Percentiles rank a stretch among this genome's conserved stretches.
Evolutionary conservation across 116 monocot species (phyloP).

Genomic region (Thalassia testudinum): DNA sequence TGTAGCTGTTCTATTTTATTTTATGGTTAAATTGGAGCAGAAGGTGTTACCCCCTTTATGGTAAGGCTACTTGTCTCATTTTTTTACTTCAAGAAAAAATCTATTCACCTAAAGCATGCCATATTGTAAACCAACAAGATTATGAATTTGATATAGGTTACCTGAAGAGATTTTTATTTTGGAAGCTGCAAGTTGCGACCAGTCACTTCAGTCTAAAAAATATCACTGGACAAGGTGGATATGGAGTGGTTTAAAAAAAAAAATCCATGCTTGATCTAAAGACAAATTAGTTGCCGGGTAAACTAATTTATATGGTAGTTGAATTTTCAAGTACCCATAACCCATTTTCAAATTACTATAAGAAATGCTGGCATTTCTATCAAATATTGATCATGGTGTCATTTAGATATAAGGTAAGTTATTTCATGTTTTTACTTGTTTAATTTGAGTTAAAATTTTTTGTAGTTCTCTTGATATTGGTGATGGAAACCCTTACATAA

Average conservation of each 20-base stretch:
- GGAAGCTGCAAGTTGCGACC: constrained; percentile 73
- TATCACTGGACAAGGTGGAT: constrained; percentile 85
- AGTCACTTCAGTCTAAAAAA: constrained; percentile 67
- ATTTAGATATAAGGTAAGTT: too few species aligned
- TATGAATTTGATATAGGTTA: constrained; percentile 77
- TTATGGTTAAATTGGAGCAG: constrained; percentile 35
- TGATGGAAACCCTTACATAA: too few species aligned
- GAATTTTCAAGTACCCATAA: too few species aligned
- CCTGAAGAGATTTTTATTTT: constrained; percentile 63
- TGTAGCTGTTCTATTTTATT: constrained; percentile 23
- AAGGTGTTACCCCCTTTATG: constrained; percentile 31
- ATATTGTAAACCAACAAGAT: constrained; percentile 30
- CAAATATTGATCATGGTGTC: too few species aligned
- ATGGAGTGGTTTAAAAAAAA: constrained; percentile 90
- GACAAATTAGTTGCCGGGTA: too few species aligned
- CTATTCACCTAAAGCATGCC: not conserved
- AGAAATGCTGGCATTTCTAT: too few species aligned
- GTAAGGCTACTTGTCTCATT: constrained; percentile 23
- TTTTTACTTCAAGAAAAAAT: not conserved
- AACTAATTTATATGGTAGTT: too few species aligned
- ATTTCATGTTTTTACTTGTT: too few species aligned
- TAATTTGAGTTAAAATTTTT: too few species aligned
- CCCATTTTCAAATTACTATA: too few species aligned
- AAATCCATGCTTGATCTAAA: too few species aligned
- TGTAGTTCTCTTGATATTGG: too few species aligned